Percentiles rank a stretch among this genome's conserved stretches.
Conservation (phyloP, 2,329 filamentous ascomycete species). For the Dissoconium aciculare region DNA sequence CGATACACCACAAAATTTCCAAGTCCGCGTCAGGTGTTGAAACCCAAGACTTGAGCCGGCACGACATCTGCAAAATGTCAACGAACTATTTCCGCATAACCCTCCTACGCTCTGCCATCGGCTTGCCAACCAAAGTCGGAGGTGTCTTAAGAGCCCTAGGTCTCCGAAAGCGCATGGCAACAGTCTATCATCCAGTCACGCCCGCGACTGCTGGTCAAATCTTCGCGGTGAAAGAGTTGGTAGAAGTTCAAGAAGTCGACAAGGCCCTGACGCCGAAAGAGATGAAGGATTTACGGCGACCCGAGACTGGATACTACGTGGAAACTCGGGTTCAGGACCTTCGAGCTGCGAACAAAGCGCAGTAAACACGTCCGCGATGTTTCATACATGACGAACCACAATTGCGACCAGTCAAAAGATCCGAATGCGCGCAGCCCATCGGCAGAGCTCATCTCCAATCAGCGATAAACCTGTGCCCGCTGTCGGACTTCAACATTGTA, state of each 20-base stretch:
- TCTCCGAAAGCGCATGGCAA: constrained; percentile 67
- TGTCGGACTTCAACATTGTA: too few species aligned
- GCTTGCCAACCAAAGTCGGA: constrained; percentile 59
- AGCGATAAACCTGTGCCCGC: too few species aligned
- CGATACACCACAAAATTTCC: too few species aligned
- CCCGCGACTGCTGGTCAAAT: constrained; percentile 77
- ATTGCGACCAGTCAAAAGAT: too few species aligned
- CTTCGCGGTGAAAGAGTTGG: constrained; percentile 85
- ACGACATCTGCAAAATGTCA: not conserved
- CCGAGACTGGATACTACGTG: constrained; percentile 66
- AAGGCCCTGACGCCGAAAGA: constrained; percentile 47
- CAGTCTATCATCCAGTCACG: constrained; percentile 76
- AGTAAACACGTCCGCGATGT: too few species aligned
- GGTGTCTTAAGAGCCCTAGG: constrained; percentile 76
- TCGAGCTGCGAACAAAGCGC: not conserved
- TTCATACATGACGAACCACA: too few species aligned
- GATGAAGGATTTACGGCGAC: constrained; percentile 55
- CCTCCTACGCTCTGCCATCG: constrained; percentile 77
- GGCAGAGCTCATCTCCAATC: too few species aligned
- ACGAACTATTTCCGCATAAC: constrained; percentile 68
- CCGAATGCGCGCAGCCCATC: too few species aligned
- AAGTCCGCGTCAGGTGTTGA: too few species aligned
- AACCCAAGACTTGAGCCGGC: too few species aligned
- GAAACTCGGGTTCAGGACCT: constrained; percentile 38
- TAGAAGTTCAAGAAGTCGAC: constrained; percentile 66